Conservation (phyloP, 176 grass and related monocot genomes). For the Microstegium vimineum region DNA sequence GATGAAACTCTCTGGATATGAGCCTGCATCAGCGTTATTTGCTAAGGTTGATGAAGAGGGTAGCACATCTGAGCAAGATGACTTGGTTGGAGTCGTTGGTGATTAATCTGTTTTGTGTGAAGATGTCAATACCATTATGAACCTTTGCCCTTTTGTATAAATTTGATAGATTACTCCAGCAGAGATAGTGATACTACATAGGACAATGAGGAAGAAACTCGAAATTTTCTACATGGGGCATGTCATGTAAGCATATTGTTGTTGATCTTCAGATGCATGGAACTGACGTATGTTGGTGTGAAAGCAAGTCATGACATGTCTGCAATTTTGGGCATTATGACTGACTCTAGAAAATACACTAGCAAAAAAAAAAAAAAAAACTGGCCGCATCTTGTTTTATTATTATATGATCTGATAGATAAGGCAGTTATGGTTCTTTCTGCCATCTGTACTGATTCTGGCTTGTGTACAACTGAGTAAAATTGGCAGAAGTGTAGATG, state of each 20-base stretch:
- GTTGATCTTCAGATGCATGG: slow-evolving; percentile 7
- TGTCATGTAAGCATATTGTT: slow-evolving; percentile 19
- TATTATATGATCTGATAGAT: too few relatives aligned
- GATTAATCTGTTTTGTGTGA: not conserved
- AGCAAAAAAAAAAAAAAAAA: too few relatives aligned
- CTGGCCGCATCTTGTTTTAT: too few relatives aligned
- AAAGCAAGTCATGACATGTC: not conserved
- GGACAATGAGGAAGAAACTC: not conserved
- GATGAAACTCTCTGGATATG: slow-evolving; percentile 62
- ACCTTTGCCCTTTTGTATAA: not conserved
- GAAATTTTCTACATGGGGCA: not conserved
- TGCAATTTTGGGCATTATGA: not conserved
- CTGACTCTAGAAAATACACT: not conserved
- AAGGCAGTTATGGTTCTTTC: not conserved
- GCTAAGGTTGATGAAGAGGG: slow-evolving; percentile 38
- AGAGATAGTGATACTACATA: not conserved
- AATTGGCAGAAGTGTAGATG: not conserved
- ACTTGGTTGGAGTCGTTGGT: slow-evolving; percentile 15
- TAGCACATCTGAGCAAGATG: slow-evolving; percentile 26
- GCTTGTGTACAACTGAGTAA: not conserved
- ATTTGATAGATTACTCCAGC: not conserved
- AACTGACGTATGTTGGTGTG: not conserved
- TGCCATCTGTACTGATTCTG: not conserved
- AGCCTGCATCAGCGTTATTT: slow-evolving; percentile 36
- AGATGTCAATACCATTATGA: slow-evolving; percentile 8